Base-by-base conservation (phyloP, 441 rosid species). In the Populus hybrid region DNA sequence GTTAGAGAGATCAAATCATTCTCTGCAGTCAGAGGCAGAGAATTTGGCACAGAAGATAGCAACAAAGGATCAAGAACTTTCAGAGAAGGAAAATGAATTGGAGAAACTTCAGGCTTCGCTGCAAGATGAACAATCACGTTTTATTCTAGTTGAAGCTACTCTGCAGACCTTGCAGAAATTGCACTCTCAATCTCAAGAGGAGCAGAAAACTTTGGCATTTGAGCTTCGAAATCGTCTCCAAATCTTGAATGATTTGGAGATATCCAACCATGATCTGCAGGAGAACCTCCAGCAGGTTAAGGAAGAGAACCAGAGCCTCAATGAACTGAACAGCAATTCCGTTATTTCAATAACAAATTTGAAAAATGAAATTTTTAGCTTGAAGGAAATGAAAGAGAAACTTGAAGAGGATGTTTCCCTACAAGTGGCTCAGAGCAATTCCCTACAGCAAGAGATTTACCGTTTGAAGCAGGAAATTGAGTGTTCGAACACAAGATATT, bases 381-480 rank as follows among this genome's bases (percentile, higher is more conserved):
- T 94, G 85, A 87, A 87, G 85, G 97, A 87, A 85, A 86, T 84
- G 53, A 91, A 88, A 86, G 84, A 78, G 78, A 91, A 91, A 82
- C 98, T 97, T 75, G 98, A 94, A 85, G 85, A 86, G 10, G 95
- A 93, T 79, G 88, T 94, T 80, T 88, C 84, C 75, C 84, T 88
- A 77, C 90, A 94, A 83, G 90, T 88, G 79, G 88, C 90, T 70
- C 92, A 90, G 79, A 88, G 93, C 82, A 89, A 88, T 85, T 86
- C 91, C 76, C 90, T 94, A 78, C 98, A 94, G 86, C 97, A 92
- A 78, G 98, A 94, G 86, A 92, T 94, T 76, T 83, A 83, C 81
- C 86, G 90, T 85, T 87, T 97, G 88, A 93, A 91, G 85, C 92
- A 92, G 86, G 98, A 94, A 78, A 83, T 97, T 70, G 87, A 94